Evolutionary conservation across 1,284 basidiomycete genomes (phyloP), one percentile per base, ranked within the genome.

Genomic region (Irpex sp.): DNA sequence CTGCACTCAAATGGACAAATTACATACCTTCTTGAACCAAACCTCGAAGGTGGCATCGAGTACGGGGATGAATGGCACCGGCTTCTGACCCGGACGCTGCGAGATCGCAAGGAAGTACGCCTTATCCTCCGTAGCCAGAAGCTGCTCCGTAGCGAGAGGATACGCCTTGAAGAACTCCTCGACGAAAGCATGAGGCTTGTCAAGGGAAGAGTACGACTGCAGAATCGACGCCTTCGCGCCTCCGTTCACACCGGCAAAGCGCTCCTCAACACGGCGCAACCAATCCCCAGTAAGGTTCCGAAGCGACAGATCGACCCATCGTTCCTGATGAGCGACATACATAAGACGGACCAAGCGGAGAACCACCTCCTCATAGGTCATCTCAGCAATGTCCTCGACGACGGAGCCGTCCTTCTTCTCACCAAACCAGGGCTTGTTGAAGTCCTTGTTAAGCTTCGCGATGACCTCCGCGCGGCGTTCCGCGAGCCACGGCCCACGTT

Each of bases 331-430:
- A 55, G 85, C 75, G 68, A 98, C 93, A 74, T 92, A 98, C 93
- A 97, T 96, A 69, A 99, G 81, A 51, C 92, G 83, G 61, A 98
- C 82, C 89, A 98, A 92, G 63, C 97, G 89, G 66, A 94, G 82
- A 5, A 92, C 92, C 57, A 94, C 91, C 76, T 99, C 97, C 80
- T 98, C 95, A 78, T 99, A 99, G 15, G 97, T 98, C 97, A 99
- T 98, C 71, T 97, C 94, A 31, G 89, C 87, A 61, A 99, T 82
- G 74, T 97, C 94, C 66, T 89, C 86, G 47, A 93, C 93, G 68
- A 93, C 87, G 8, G 79, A 83, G 4, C 88, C 95, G 75, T 93
- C 92, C 78, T 94, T 94, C 88, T 97, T 98, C 86, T 89, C 89
- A 19, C 91, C 93, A 72, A 98, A 98, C 95, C 94, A 96, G 4